Evolutionary conservation across 306 rosid species (phyloP), one percentile per base, ranked within the genome.

Genomic region (Echinosophora koreensis): DNA sequence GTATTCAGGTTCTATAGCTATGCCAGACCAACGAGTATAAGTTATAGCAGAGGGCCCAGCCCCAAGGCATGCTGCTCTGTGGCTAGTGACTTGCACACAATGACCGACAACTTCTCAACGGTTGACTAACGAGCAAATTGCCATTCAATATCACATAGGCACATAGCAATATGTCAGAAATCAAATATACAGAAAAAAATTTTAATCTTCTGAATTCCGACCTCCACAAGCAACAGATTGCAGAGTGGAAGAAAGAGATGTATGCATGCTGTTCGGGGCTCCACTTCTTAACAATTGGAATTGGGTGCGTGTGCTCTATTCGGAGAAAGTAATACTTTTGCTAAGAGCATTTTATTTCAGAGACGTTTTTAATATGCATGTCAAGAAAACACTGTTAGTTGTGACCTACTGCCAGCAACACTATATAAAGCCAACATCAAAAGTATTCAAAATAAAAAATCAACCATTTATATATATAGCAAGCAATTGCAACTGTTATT

Each of bases 21-120:
- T 54, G 76, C 56, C 69, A 56, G 61, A 78, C 61, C 77, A 70
- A 58, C 59, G 18, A 12, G 56, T 3, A 37, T 2, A 54, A 69
- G 46, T 71, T 44, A 42, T 12, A 32, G 47, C 56, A 58, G 46
- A 63, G 74, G 80, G 32, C 32, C 32, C 32, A 30, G 32, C 32
- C 41, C 63, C 62, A 73, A 70, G 65, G 50, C 71, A 80, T 85
- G 69, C 82, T 76, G 37, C 76, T 51, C 52, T 68, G n/a, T 8
- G n/a, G 71, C 35, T 10, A 46, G 69, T 74, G 22, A 22, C 22
- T 22, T 34, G 47, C 11, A 18, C 75, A 46, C 38, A 78, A 74
- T 32, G 57, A 15, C 42, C 59, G 65, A 41, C 60, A 71, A 50
- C 37, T 55, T 64, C 57, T 69, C 16, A 58, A 55, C 66, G 68